A percentile compares a stretch with the other conserved stretches of the same genome.
Conservation (phyloP, 495 filamentous ascomycete genomes). For the Rhypophila decipiens region DNA sequence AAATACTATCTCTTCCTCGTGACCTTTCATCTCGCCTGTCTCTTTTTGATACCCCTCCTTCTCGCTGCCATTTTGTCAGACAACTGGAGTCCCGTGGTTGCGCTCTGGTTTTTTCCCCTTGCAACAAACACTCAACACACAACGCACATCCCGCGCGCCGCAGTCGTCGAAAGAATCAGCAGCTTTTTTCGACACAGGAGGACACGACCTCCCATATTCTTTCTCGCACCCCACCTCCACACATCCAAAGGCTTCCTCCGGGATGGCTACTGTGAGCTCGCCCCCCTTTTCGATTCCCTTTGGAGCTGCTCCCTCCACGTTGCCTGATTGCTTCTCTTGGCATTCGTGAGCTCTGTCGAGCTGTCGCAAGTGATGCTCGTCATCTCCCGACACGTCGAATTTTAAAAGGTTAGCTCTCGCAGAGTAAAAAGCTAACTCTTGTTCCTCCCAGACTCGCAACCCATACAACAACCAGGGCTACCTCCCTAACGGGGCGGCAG, state of each 20-base stretch:
- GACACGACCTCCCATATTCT: background rate
- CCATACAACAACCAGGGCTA: constrained; percentile 42
- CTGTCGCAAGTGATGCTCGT: background rate
- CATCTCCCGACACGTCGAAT: background rate
- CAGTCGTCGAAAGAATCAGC: too few relatives aligned
- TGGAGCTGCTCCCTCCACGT: background rate
- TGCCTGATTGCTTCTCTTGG: background rate
- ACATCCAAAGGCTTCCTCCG: constrained; percentile 5
- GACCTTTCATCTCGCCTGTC: constrained; percentile 3
- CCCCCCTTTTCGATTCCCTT: background rate
- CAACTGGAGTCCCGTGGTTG: constrained; percentile 9
- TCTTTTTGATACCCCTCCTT: constrained; percentile 19
- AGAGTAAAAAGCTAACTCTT: constrained; percentile 15
- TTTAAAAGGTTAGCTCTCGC: constrained; percentile 19
- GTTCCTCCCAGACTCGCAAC: constrained; percentile 33
- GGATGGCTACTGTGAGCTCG: constrained; percentile 30
- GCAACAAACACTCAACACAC: too few relatives aligned
- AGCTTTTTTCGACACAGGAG: constrained; percentile 10
- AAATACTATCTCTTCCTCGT: too few relatives aligned
- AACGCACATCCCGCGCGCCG: too few relatives aligned
- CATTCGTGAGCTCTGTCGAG: background rate
- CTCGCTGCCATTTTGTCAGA: constrained; percentile 8
- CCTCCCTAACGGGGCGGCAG: constrained; percentile 47
- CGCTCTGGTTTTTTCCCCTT: constrained; percentile 14
- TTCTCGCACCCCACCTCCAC: background rate